These are phyloP conservation scores for Podosphaera fusca DNA, from an alignment of 2,329 filamentous ascomycete species.

Conservation along the genomic window DNA sequence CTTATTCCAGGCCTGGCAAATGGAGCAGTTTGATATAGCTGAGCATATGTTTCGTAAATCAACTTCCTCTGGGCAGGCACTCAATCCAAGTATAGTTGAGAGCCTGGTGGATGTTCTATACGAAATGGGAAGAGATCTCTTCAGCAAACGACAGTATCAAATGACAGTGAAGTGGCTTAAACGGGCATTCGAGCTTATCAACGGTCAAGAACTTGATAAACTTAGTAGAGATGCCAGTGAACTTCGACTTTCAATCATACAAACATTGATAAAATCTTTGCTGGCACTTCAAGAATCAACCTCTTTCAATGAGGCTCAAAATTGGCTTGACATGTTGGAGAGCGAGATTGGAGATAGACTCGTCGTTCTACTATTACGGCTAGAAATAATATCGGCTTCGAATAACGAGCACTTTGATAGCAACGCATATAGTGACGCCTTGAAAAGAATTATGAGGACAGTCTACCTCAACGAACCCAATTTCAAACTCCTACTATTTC, in stretches of 20 bases:
- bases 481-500: conserved; percentile 42
- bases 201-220: conserved; percentile 27
- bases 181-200: conserved; percentile 37
- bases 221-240: conserved; percentile 37
- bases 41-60: conserved; percentile 53
- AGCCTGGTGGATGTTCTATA: conserved; percentile 43
- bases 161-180: conserved; percentile 51
- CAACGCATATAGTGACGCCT: conserved; percentile 25
- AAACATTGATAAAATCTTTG: conserved; percentile 33
- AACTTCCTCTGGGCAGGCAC: conserved; percentile 17
- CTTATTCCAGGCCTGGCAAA: conserved; percentile 47
- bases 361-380: conserved; percentile 39
- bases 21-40: conserved; percentile 48
- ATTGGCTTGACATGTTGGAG: conserved; percentile 37
- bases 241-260: conserved; percentile 40
- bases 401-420: conserved; percentile 25
- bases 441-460: conserved; percentile 37
- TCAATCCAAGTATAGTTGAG: conserved; percentile 31
- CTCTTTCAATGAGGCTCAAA: conserved; percentile 26
- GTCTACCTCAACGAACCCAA: conserved; percentile 36
- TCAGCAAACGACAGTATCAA: conserved; percentile 26
- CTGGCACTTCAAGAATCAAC: conserved; percentile 25
- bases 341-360: conserved; percentile 39
- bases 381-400: conserved; percentile 37
- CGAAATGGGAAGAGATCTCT: conserved; percentile 42